Percentiles rank a stretch among this genome's conserved stretches.
Evolutionary conservation across 1,284 basidiomycete species (phyloP).

Genomic region (Trichosporon sp.): DNA sequence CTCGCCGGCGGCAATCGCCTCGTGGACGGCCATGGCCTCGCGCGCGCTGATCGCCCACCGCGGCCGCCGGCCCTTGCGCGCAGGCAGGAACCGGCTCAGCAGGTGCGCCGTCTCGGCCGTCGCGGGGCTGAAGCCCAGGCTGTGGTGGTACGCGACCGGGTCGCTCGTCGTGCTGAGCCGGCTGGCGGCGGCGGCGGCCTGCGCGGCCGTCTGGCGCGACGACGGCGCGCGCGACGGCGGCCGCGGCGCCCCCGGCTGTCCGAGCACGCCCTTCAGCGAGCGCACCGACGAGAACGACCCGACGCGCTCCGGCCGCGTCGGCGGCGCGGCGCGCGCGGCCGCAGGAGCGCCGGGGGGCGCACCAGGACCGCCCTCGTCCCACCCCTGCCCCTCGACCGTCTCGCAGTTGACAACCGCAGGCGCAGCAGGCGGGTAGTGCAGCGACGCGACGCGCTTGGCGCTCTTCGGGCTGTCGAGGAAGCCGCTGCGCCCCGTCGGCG

Average conservation of each 20-base stretch:
- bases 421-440: constrained; percentile 44
- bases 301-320: constrained; percentile 9
- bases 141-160: constrained; percentile 40
- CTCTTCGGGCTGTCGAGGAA: constrained; percentile 23
- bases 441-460: constrained; percentile 27
- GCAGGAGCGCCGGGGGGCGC: background rate
- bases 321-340: background rate
- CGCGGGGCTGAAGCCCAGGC: constrained; percentile 31
- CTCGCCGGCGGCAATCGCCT: constrained; percentile 18
- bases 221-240: background rate
- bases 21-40: constrained; percentile 15
- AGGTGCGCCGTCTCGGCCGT: constrained; percentile 40
- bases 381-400: constrained; percentile 35
- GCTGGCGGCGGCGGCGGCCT: constrained; percentile 28
- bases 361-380: constrained; percentile 18
- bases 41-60: constrained; percentile 25
- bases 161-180: constrained; percentile 37
- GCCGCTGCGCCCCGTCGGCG: constrained; percentile 25
- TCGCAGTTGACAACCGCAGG: constrained; percentile 40
- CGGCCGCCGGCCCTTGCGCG: constrained; percentile 23
- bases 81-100: constrained; percentile 39
- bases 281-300: constrained; percentile 28
- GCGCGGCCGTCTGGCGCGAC: constrained; percentile 25
- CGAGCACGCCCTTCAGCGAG: constrained; percentile 21
- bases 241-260: background rate